phyloP scores from a whole-genome alignment of 2,329 filamentous ascomycete species.

The Clarireedia sp. region DNA sequence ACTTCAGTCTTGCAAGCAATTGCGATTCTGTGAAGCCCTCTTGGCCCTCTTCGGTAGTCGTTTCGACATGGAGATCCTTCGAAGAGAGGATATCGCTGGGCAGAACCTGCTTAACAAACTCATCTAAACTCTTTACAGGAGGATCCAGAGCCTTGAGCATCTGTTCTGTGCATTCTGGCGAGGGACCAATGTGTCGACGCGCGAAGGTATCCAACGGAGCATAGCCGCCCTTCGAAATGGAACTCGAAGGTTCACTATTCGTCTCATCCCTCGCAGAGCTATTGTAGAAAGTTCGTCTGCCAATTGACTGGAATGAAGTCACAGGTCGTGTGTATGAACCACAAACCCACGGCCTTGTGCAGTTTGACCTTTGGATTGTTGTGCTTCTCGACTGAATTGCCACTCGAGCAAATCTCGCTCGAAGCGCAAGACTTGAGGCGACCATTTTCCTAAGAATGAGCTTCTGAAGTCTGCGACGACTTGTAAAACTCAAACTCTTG shows the following conservation, averaged over 20 bases:
- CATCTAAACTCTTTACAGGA: slow-evolving; percentile 64
- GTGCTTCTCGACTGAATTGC: slow-evolving; percentile 14
- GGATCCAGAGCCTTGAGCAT: slow-evolving; percentile 80
- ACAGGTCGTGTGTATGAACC: slow-evolving; percentile 16
- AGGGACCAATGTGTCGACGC: slow-evolving; percentile 80
- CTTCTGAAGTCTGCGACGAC: background rate
- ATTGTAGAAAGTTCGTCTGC: slow-evolving; percentile 27
- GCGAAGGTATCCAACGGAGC: slow-evolving; percentile 54
- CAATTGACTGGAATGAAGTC: slow-evolving; percentile 11
- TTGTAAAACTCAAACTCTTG: background rate
- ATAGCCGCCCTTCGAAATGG: slow-evolving; percentile 31
- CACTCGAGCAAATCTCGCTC: slow-evolving; percentile 20
- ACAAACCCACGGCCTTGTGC: slow-evolving; percentile 20
- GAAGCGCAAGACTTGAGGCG: slow-evolving; percentile 19
- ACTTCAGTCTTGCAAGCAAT: slow-evolving; percentile 44
- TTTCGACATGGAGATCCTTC: slow-evolving; percentile 50
- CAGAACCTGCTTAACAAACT: slow-evolving; percentile 78
- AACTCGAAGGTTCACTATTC: slow-evolving; percentile 15
- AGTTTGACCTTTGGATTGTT: slow-evolving; percentile 10
- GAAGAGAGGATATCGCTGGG: slow-evolving; percentile 69
- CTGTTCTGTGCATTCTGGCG: slow-evolving; percentile 55
- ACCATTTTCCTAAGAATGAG: slow-evolving; percentile 17
- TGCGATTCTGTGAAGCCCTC: slow-evolving; percentile 46
- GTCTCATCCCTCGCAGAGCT: slow-evolving; percentile 26
- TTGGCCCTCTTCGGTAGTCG: slow-evolving; percentile 28